Conservation (phyloP, 371 early-diverging fungal genomes). For the Mucor ambiguus region DNA sequence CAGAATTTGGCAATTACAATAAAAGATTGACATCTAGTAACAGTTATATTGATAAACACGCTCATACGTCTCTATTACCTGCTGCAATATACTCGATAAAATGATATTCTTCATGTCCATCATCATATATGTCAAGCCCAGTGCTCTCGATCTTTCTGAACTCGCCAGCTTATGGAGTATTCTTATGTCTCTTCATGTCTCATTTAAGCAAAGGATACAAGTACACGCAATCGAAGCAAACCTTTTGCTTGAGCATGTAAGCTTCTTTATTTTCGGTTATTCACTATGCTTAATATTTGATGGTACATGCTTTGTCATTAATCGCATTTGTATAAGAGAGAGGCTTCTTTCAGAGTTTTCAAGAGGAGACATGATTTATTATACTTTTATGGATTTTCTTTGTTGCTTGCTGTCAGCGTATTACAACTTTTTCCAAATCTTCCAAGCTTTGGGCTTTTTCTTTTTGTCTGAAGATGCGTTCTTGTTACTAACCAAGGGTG, state of each 20-base stretch:
- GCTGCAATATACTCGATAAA: background rate
- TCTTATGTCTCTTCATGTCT: too few species aligned
- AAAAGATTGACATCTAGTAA: background rate
- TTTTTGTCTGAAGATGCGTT: background rate
- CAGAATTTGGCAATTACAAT: background rate
- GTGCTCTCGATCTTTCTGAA: too few species aligned
- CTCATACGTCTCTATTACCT: background rate
- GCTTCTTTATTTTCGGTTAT: too few species aligned
- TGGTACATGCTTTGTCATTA: too few species aligned
- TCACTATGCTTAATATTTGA: too few species aligned
- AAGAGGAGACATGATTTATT: background rate
- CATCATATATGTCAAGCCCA: too few species aligned
- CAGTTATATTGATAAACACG: background rate
- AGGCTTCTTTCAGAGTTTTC: background rate
- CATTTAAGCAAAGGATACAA: too few species aligned
- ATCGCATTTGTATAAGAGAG: background rate
- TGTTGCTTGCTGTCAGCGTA: background rate
- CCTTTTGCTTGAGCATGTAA: too few species aligned
- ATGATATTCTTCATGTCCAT: background rate
- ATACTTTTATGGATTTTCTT: background rate
- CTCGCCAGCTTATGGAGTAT: too few species aligned
- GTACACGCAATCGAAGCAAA: too few species aligned
- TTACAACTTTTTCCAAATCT: conserved; percentile 2
- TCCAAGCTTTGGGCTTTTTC: conserved; percentile 3
- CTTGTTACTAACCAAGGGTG: background rate